Evolutionary conservation across 371 early-diverging fungal species (phyloP), one percentile per base, ranked within the genome.

Genomic region (Mortierella sp.): DNA sequence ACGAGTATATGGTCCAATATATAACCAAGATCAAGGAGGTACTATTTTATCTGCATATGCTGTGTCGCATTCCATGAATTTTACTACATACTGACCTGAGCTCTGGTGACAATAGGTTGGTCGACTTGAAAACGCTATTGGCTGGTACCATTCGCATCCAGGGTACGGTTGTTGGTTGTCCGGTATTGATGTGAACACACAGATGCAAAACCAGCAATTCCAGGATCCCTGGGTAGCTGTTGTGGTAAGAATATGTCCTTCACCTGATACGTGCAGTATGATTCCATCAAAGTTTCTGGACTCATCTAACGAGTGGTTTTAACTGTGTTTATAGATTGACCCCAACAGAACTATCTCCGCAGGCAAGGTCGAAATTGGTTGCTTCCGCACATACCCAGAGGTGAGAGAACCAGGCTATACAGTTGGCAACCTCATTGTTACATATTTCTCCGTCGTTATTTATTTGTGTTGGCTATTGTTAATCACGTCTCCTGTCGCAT

Each of bases 141-240:
- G 99, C 2, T 99, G 99, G 99, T 99, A 99, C 87, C 99, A 99
- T 83, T 94, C 94, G 51, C 99, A 99, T 87, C 99, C 99, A 22
- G 99, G 99, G 18, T 99, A 98, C 78, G 98, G 98, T 2, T 98
- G 98, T 86, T 99, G 99, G 99, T 89, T 99, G 64, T 98, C 98
- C 9, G 98, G 99, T 30, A 98, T 99, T 79, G 99, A 99, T 80
- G 98, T 98, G 30, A 89, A 90, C 64, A 99, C 99, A 16, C 98
- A 99, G 83, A 95, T 92, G 93, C 84, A 95, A 49, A 97, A 98
- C 85, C 98, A 99, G 79, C 90, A 93, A 83, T 97, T 89, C 85
- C 96, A 96, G 78, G 99, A 99, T 64, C 99, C 99, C 5, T 99
- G 92, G 73, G 89, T 97, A 11, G 99, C 99, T 12, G 93, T 99